phyloP scores from a whole-genome alignment of 2,329 filamentous ascomycete genomes.

The Eutypa lata region DNA sequence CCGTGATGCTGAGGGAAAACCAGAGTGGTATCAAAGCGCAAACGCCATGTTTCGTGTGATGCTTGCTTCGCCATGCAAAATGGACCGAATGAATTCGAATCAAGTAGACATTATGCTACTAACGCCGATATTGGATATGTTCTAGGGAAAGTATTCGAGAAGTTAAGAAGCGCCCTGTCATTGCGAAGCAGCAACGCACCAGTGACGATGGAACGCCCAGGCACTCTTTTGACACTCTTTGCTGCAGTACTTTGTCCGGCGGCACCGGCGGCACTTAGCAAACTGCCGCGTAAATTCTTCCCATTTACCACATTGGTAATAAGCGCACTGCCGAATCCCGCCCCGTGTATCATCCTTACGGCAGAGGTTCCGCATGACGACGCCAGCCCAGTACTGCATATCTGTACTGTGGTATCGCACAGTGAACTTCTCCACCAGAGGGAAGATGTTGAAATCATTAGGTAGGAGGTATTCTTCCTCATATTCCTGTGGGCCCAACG shows the following conservation, averaged over 20 bases:
- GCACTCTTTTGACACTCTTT: conserved; percentile 99
- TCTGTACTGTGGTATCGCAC: conserved; percentile 91
- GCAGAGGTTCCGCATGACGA: conserved; percentile 98
- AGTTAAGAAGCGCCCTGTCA: conserved; percentile 25
- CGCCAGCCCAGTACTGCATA: conserved; percentile 99
- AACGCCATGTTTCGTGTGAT: conserved; percentile 35
- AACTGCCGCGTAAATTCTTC: conserved; percentile 96
- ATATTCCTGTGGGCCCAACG: conserved; percentile 51
- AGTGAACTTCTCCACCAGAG: conserved; percentile 96
- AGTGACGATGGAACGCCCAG: conserved; percentile 97
- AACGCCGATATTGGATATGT: conserved; percentile 28
- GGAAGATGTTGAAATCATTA: conserved; percentile 98
- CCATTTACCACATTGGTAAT: conserved; percentile 98
- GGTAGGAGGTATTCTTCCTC: conserved; percentile 87
- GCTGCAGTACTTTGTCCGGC: conserved; percentile 98
- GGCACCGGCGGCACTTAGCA: conserved; percentile 93
- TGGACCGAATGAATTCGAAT: conserved; percentile 29
- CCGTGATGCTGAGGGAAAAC: conserved; percentile 32
- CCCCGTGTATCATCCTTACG: conserved; percentile 94
- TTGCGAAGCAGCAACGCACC: conserved; percentile 78
- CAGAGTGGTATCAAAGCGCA: conserved; percentile 34
- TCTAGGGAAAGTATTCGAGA: conserved; percentile 11
- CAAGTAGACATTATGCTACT: conserved; percentile 34
- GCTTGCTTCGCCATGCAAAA: conserved; percentile 36
- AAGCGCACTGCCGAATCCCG: conserved; percentile 94